Base-by-base conservation (phyloP, 169 alveolate genomes). In the Cryptosporidium viatorum region DNA sequence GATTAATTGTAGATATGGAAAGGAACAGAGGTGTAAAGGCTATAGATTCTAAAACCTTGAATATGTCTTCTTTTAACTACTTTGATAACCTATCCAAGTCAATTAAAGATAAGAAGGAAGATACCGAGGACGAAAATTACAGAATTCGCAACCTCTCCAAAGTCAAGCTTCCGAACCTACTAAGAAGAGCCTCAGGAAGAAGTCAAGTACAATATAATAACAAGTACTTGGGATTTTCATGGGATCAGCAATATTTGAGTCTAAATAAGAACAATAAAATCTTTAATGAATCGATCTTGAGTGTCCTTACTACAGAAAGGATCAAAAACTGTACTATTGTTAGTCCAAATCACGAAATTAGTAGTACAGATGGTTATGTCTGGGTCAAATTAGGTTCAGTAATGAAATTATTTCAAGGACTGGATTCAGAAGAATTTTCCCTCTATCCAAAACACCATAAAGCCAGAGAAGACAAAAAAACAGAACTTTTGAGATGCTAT, bases 161-260 rank as follows among this genome's bases (percentile, higher is more conserved):
- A 43, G 59, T 67, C 16, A 80, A 18, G 23, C 70, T 80, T 23
- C 89, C 89, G 1, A 31, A 10, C 26, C 29, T 80, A 9, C 41
- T 80, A 2, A 43, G 35, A 29, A 62, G 67, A 43, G 35, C 45
- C 26, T 80, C 89, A 10, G 45, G 68, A 50, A 60, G 89, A 50
- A 80, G 48, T 2, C 26, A 21, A 14, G 52, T 80, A 14, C 67
- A 43, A 45, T 80, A 80, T 18, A 65, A 62, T 65, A 59, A 23
- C 8, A 80, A 48, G 8, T 45, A 48, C 29, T 23, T 80, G 51
- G 89, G 89, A 26, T 21, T 39, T 18, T 26, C 50, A 21, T 80
- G 89, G 89, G 89, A 80, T 62, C 80, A 80, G 52, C 89, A 80
- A n/a, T 80, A 62, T 41, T 3, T 80, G 55, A 67, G 65, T 26